phyloP scores from a whole-genome alignment of 768 basidiomycete genomes.

The Pleurotus platypus region DNA sequence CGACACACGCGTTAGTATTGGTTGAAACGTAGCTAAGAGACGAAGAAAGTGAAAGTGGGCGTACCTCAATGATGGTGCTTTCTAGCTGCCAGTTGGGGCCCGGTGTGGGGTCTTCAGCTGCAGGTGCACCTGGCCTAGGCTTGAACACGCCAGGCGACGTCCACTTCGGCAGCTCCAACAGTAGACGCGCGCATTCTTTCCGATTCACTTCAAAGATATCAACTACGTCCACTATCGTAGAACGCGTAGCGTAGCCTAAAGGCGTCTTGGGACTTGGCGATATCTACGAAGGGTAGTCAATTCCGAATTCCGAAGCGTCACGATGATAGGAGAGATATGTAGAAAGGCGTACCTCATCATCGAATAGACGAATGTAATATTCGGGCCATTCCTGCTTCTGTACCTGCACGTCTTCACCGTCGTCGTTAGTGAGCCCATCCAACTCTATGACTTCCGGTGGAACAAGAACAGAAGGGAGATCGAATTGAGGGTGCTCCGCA shows the following conservation, averaged over 20 bases:
- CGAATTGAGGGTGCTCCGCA: conserved; percentile 45
- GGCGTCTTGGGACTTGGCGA: conserved; percentile 74
- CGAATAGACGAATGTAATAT: conserved; percentile 65
- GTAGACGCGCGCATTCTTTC: conserved; percentile 86
- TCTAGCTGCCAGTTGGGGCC: conserved; percentile 87
- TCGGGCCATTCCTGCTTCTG: conserved; percentile 85
- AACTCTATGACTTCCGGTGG: conserved; percentile 87
- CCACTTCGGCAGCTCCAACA: conserved; percentile 88
- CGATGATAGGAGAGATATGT: not conserved
- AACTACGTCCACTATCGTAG: conserved; percentile 70
- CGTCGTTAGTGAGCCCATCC: conserved; percentile 64
- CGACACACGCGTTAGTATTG: not conserved
- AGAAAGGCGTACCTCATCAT: conserved; percentile 40
- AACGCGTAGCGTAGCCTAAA: conserved; percentile 76
- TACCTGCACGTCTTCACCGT: conserved; percentile 58
- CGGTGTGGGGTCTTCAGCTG: conserved; percentile 43
- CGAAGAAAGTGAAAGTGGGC: conserved; percentile 9
- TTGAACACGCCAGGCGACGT: conserved; percentile 81
- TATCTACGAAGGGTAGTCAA: conserved; percentile 41
- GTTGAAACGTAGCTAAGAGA: not conserved
- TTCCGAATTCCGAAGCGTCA: not conserved
- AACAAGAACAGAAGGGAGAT: conserved; percentile 75
- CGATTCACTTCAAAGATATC: conserved; percentile 95
- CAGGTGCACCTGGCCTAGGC: conserved; percentile 61
- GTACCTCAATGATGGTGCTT: conserved; percentile 81